Evolutionary conservation across 2,329 filamentous ascomycete genomes (phyloP).

Genomic region (Diaporthe batatas): DNA sequence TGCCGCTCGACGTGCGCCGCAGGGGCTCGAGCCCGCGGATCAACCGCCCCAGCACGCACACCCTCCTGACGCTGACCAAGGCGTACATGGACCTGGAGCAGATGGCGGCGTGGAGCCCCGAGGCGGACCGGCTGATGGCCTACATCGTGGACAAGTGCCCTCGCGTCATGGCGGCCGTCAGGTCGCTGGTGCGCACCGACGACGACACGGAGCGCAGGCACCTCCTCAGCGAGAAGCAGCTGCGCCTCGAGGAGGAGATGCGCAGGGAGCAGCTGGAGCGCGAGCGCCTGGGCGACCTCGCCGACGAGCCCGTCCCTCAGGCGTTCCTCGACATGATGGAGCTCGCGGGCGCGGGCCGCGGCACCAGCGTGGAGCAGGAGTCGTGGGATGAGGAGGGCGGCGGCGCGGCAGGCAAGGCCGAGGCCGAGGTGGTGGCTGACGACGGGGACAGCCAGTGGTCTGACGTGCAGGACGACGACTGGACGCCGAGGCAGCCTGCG

Average conservation of each 20-base stretch:
- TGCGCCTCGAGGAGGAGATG: constrained; percentile 11
- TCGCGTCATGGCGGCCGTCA: constrained; percentile 57
- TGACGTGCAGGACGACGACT: constrained; percentile 34
- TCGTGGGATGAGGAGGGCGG: constrained; percentile 19
- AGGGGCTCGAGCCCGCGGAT: constrained; percentile 53
- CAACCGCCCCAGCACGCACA: constrained; percentile 58
- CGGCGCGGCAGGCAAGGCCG: too few species aligned
- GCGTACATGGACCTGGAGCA: constrained; percentile 65
- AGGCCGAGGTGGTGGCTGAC: neutral
- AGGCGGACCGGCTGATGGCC: constrained; percentile 56
- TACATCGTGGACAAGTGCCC: constrained; percentile 57
- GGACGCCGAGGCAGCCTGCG: constrained; percentile 20
- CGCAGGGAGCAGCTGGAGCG: neutral
- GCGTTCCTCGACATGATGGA: constrained; percentile 40
- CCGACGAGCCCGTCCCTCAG: constrained; percentile 29
- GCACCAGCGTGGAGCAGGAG: constrained; percentile 16
- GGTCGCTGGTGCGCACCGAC: constrained; percentile 44
- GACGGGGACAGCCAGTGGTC: constrained; percentile 31
- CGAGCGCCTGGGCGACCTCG: neutral
- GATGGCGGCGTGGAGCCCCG: constrained; percentile 62
- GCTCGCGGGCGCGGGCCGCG: constrained; percentile 16
- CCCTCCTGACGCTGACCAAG: constrained; percentile 63
- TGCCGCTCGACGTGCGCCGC: constrained; percentile 56
- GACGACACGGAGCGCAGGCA: constrained; percentile 46
- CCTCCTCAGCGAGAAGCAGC: constrained; percentile 40